A percentile compares a stretch with the other conserved stretches of the same genome.
Conservation (phyloP, 2,329 filamentous ascomycete genomes). For the Ophiocordyceps polyrhachis-furcata region DNA sequence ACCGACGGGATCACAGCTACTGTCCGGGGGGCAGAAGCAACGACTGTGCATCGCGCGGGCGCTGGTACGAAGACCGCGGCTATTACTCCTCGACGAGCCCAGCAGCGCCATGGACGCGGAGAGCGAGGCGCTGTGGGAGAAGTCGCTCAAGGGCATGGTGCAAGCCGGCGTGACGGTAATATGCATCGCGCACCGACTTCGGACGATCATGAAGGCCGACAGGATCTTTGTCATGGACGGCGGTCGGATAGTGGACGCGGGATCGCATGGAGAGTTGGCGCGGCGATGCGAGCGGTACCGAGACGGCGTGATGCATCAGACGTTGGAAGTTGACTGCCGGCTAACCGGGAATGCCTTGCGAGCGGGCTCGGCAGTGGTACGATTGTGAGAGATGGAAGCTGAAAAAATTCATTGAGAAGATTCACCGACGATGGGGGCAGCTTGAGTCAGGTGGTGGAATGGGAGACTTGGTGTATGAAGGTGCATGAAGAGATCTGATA, state of each 20-base stretch:
- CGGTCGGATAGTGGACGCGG: slow-evolving; percentile 30
- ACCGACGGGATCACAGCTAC: slow-evolving; percentile 51
- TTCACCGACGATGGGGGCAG: too few relatives aligned
- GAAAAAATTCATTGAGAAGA: too few relatives aligned
- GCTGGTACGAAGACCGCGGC: slow-evolving; percentile 48
- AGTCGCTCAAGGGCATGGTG: slow-evolving; percentile 18
- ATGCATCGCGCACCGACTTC: slow-evolving; percentile 37
- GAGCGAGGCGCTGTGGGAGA: slow-evolving; percentile 49
- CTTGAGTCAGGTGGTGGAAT: too few relatives aligned
- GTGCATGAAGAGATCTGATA: too few relatives aligned
- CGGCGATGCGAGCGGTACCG: slow-evolving; percentile 32
- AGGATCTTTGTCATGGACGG: slow-evolving; percentile 38
- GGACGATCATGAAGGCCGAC: slow-evolving; percentile 37
- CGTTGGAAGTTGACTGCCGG: neutral
- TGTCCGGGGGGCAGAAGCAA: slow-evolving; percentile 68
- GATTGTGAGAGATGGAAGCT: too few relatives aligned
- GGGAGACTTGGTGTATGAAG: too few relatives aligned
- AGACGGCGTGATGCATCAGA: slow-evolving; percentile 30
- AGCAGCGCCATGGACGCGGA: slow-evolving; percentile 61
- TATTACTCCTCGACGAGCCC: slow-evolving; percentile 66
- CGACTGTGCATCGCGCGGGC: slow-evolving; percentile 62
- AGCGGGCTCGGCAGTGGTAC: too few relatives aligned
- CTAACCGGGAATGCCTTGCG: neutral
- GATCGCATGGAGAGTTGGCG: slow-evolving; percentile 34
- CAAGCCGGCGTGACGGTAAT: slow-evolving; percentile 28